Conservation (phyloP, 305 asterid genomes). For the Lippia alba region DNA sequence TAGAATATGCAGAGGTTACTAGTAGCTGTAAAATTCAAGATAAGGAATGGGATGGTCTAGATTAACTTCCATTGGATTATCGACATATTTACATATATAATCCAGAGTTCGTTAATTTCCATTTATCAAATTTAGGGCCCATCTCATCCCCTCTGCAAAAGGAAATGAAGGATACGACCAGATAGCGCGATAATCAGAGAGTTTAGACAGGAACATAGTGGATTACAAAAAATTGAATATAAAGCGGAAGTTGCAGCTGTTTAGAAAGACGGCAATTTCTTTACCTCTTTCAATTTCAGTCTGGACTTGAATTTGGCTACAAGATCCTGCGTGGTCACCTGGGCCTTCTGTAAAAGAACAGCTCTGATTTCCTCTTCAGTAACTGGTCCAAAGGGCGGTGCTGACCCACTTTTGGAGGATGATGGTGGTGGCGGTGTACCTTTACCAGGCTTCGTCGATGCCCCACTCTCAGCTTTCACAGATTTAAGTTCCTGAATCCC, state of each 20-base stretch:
- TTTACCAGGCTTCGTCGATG: conserved; percentile 61
- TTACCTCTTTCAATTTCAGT: conserved; percentile 82
- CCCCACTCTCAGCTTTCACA: conserved; percentile 59
- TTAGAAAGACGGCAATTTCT: background rate
- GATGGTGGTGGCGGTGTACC: conserved; percentile 54
- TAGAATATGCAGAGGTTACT: too few relatives aligned
- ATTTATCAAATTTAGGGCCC: background rate
- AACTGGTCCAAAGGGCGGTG: conserved; percentile 73
- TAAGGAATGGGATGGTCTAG: background rate
- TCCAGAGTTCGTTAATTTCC: background rate
- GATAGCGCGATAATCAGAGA: background rate
- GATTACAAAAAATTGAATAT: background rate
- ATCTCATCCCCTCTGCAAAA: background rate
- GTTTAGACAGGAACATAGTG: background rate
- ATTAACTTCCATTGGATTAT: background rate
- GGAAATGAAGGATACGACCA: background rate
- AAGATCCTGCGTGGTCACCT: conserved; percentile 92
- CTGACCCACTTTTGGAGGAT: conserved; percentile 56
- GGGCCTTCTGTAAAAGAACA: conserved; percentile 66
- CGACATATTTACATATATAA: background rate
- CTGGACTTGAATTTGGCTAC: conserved; percentile 89
- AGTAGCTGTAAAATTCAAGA: background rate
- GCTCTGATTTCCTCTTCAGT: conserved; percentile 93
- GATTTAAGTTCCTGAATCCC: conserved; percentile 67
- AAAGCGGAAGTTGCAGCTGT: background rate